These are phyloP conservation scores for Epipyxis sp. DNA, from an alignment of 108 stramenopile genomes.

Conservation along the genomic window DNA sequence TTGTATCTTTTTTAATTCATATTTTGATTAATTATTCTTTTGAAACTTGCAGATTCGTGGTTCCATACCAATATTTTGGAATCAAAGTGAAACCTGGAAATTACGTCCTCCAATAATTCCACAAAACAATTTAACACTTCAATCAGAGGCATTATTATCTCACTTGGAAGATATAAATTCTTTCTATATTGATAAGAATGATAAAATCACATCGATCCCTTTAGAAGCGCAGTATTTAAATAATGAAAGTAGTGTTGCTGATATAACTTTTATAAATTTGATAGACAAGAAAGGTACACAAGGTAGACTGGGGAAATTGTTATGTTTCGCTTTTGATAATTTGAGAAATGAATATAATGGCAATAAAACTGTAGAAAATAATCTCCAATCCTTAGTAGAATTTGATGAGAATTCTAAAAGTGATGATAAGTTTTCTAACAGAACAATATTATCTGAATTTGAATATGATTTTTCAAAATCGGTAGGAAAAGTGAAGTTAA, in stretches of 20 bases:
- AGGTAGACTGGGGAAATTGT: neutral
- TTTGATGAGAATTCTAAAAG: too few relatives aligned
- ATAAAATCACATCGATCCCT: too few relatives aligned
- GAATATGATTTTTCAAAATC: conserved; percentile 14
- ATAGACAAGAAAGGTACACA: conserved; percentile 25
- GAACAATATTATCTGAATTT: neutral
- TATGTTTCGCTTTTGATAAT: neutral
- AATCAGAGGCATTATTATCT: too few relatives aligned
- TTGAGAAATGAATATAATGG: neutral
- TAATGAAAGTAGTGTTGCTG: too few relatives aligned
- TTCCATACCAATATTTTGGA: conserved; percentile 29
- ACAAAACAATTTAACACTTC: too few relatives aligned
- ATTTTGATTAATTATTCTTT: too few relatives aligned
- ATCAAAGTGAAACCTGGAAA: conserved; percentile 21
- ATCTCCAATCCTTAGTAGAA: too few relatives aligned
- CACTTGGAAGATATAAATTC: too few relatives aligned
- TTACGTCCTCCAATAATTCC: conserved; percentile 19
- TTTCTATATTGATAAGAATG: too few relatives aligned
- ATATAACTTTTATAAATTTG: conserved; percentile 24
- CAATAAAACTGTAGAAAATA: neutral
- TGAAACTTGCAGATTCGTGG: too few relatives aligned
- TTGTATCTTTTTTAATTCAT: too few relatives aligned
- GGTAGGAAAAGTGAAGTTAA: neutral
- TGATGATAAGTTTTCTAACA: neutral
- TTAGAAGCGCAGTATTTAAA: too few relatives aligned